phyloP scores from a whole-genome alignment of 2,329 filamentous ascomycete genomes.

The Didymella keratinophila region DNA sequence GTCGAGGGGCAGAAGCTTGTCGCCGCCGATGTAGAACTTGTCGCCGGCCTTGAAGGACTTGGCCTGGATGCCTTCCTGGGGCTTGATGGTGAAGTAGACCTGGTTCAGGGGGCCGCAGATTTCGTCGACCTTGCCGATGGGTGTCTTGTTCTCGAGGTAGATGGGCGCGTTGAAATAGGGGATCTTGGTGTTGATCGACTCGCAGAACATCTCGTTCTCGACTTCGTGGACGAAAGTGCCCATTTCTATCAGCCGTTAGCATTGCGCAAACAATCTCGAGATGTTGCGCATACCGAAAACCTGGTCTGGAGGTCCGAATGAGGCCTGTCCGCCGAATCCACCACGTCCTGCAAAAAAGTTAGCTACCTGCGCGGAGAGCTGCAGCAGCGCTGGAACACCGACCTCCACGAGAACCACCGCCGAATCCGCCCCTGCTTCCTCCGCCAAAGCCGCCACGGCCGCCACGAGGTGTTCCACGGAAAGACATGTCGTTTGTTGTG shows the following conservation, averaged over 20 bases:
- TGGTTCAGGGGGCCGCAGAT: constrained; percentile 97
- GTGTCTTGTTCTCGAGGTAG: constrained; percentile 98
- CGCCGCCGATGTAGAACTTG: constrained; percentile 94
- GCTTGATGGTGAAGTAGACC: constrained; percentile 98
- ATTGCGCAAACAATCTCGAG: background rate
- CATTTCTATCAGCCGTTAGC: constrained; percentile 71
- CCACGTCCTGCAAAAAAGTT: constrained; percentile 47
- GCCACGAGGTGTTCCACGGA: constrained; percentile 58
- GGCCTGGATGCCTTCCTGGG: constrained; percentile 93
- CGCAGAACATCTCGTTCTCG: constrained; percentile 98
- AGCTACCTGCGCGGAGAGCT: constrained; percentile 39
- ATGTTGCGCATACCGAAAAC: constrained; percentile 49
- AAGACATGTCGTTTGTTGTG: constrained; percentile 64
- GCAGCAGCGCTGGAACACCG: constrained; percentile 30
- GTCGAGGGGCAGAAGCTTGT: constrained; percentile 94
- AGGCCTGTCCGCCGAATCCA: constrained; percentile 46
- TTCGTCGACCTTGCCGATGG: constrained; percentile 97
- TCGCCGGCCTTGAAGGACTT: constrained; percentile 94
- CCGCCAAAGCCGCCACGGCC: constrained; percentile 56
- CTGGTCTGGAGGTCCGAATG: constrained; percentile 55
- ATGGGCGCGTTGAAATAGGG: constrained; percentile 99
- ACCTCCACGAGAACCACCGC: constrained; percentile 58
- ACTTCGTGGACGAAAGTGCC: constrained; percentile 92
- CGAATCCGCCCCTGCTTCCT: constrained; percentile 59
- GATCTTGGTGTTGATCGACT: constrained; percentile 92